Evolutionary conservation across 1,139 yeast species (phyloP).

Genomic region (Sugiyamaella neomexicana): DNA sequence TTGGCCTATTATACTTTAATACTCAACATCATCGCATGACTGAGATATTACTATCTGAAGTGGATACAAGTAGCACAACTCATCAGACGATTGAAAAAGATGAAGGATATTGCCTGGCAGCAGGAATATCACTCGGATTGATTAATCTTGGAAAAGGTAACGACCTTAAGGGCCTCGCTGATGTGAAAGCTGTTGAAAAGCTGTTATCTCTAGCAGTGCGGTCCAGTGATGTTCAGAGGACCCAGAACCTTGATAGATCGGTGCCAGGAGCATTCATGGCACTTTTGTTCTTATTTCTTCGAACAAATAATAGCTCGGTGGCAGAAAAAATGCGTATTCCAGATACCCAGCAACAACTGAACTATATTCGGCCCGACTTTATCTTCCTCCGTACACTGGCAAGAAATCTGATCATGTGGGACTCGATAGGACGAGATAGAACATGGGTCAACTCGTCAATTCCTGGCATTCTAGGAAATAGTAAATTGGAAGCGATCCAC

Average conservation of each 20-base stretch:
- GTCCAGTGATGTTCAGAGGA: slow-evolving; percentile 66
- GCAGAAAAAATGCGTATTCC: slow-evolving; percentile 71
- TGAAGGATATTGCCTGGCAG: slow-evolving; percentile 85
- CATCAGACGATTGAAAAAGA: slow-evolving; percentile 32
- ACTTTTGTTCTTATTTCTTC: slow-evolving; percentile 68
- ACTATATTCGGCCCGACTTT: slow-evolving; percentile 79
- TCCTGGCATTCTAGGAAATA: slow-evolving; percentile 26
- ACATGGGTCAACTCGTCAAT: slow-evolving; percentile 53
- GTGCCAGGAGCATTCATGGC: slow-evolving; percentile 83
- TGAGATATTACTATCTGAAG: slow-evolving; percentile 57
- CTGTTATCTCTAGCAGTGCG: slow-evolving; percentile 61
- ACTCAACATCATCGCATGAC: slow-evolving; percentile 88
- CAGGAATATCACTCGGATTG: slow-evolving; percentile 85
- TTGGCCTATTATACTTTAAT: slow-evolving; percentile 78
- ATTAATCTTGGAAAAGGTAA: slow-evolving; percentile 82
- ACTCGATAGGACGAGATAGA: slow-evolving; percentile 50
- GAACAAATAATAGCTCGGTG: slow-evolving; percentile 59
- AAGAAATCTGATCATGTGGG: slow-evolving; percentile 78
- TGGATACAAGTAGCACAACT: slow-evolving; percentile 25
- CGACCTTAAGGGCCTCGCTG: slow-evolving; percentile 61
- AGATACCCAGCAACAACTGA: slow-evolving; percentile 57
- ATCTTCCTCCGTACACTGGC: slow-evolving; percentile 69
- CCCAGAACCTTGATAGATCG: slow-evolving; percentile 65
- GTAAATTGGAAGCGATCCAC: slow-evolving; percentile 33
- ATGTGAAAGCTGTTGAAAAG: slow-evolving; percentile 67